These are phyloP conservation scores for Pachysandra terminalis DNA, from an alignment of 164 flowering plant genomes.

Conservation along the genomic window DNA sequence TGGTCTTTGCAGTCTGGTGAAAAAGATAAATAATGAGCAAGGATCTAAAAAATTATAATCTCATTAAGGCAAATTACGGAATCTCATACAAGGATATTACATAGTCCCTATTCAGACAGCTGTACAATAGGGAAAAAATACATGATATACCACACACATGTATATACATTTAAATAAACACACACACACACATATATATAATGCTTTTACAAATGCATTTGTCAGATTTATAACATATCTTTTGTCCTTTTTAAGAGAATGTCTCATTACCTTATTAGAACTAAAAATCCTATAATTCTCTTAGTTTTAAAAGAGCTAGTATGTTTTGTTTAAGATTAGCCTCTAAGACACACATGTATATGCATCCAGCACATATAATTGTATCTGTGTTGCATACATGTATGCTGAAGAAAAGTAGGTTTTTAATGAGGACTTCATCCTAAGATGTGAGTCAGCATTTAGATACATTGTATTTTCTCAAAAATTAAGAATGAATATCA, in stretches of 20 bases:
- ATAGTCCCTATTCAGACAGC: background rate
- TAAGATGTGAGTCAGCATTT: too few species aligned
- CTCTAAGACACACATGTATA: too few species aligned
- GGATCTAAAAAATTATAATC: background rate
- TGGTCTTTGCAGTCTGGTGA: constrained; percentile 71
- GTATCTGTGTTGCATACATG: background rate
- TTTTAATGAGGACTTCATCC: too few species aligned
- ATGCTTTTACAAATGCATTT: too few species aligned
- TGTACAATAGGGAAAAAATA: background rate
- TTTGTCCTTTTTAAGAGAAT: background rate
- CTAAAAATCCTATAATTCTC: too few species aligned
- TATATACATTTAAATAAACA: too few species aligned
- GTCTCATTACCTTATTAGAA: background rate
- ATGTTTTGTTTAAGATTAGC: background rate
- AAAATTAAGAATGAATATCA: background rate
- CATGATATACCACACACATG: background rate
- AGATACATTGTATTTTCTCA: too few species aligned
- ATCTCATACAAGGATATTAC: background rate
- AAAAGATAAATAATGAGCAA: constrained; percentile 10
- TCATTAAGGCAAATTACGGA: background rate
- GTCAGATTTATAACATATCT: too few species aligned
- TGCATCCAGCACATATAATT: background rate
- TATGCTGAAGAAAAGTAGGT: too few species aligned
- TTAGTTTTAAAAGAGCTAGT: background rate
- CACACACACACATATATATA: too few species aligned